A percentile compares a stretch with the other conserved stretches of the same genome.
Evolutionary conservation across 805 yeast genomes (phyloP).

Genomic region (Metschnikowia henanensis): DNA sequence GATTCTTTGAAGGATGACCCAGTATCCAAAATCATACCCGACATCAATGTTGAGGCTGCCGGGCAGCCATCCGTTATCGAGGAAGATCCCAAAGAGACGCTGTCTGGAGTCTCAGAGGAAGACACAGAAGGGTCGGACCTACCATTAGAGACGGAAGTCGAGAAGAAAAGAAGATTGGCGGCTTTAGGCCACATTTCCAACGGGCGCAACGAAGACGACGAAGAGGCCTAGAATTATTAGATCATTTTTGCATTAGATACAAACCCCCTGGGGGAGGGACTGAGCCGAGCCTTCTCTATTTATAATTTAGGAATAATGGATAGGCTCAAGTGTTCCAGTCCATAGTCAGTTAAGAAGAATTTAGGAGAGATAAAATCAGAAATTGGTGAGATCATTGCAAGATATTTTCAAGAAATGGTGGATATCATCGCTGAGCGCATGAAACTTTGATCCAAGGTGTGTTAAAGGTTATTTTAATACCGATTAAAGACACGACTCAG

Average conservation of each 20-base stretch:
- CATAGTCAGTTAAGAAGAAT: too few relatives aligned
- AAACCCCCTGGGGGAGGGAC: too few relatives aligned
- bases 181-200: slow-evolving; percentile 49
- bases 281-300: too few relatives aligned
- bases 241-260: slow-evolving; percentile 1
- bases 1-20: neutral
- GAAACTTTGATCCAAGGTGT: too few relatives aligned
- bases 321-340: too few relatives aligned
- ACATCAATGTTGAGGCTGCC: slow-evolving; percentile 5
- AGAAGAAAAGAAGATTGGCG: slow-evolving; percentile 59
- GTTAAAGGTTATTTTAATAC: too few relatives aligned
- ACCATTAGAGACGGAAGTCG: slow-evolving; percentile 61
- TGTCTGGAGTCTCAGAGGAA: slow-evolving; percentile 17
- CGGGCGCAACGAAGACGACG: slow-evolving; percentile 46
- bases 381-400: too few relatives aligned
- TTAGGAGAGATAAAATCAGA: too few relatives aligned
- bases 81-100: slow-evolving; percentile 9
- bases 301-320: too few relatives aligned
- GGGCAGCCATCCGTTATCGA: slow-evolving; percentile 2
- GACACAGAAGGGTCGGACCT: slow-evolving; percentile 22
- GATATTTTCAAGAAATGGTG: too few relatives aligned
- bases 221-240: slow-evolving; percentile 33
- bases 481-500: too few relatives aligned
- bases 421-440: too few relatives aligned
- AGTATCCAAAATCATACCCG: slow-evolving; percentile 1